A percentile compares a stretch with the other conserved stretches of the same genome.
Evolutionary conservation across 768 basidiomycete species (phyloP).

Genomic region (Chalciporus sphaerocephalus): DNA sequence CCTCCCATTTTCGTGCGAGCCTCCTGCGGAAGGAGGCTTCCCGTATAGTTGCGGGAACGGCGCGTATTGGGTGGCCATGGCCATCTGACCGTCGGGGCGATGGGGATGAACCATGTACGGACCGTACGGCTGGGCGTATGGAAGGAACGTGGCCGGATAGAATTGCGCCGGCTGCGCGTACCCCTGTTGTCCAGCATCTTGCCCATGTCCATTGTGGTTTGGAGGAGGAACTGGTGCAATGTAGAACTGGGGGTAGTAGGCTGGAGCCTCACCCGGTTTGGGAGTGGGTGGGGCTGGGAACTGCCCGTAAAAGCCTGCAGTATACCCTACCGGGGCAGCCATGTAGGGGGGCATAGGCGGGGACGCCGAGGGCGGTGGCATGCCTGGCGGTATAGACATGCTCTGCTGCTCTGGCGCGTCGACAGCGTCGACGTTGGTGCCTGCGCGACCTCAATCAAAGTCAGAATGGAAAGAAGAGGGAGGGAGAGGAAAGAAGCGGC

Average conservation of each 20-base stretch:
- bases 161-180: constrained; percentile 41
- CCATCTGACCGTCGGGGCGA: constrained; percentile 39
- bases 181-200: constrained; percentile 39
- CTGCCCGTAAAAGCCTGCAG: constrained; percentile 52
- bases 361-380: constrained; percentile 40
- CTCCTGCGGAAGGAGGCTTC: constrained; percentile 37
- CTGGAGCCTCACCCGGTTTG: constrained; percentile 48
- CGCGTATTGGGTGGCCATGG: constrained; percentile 35
- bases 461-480: constrained; percentile 33
- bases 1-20: constrained; percentile 28
- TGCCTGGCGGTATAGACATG: constrained; percentile 40
- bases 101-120: constrained; percentile 45
- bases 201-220: constrained; percentile 37
- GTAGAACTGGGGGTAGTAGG: constrained; percentile 51
- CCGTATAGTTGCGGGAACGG: constrained; percentile 37
- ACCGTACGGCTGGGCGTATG: constrained; percentile 45
- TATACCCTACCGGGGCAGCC: constrained; percentile 46
- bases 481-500: not conserved
- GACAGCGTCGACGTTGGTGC: constrained; percentile 45
- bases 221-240: constrained; percentile 43
- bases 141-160: constrained; percentile 46
- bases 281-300: constrained; percentile 46
- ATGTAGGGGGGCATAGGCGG: constrained; percentile 50
- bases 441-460: constrained; percentile 55
- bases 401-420: constrained; percentile 43